Evolutionary conservation across 192 early-diverging fungal genomes (phyloP).

Genomic region (Thamnidium elegans): DNA sequence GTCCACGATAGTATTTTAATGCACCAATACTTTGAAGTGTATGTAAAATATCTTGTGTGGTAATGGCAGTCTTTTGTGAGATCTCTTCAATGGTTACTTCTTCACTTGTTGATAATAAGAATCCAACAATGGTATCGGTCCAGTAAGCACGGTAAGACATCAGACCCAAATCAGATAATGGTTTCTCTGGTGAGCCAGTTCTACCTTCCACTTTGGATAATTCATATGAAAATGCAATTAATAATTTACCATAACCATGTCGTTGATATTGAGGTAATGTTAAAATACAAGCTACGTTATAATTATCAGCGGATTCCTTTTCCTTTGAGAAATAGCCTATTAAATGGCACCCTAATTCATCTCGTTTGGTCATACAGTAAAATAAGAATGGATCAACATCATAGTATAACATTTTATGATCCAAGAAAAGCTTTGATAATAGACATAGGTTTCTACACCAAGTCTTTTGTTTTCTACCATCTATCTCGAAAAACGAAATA

Average conservation of each 20-base stretch:
- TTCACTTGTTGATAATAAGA: constrained; percentile 59
- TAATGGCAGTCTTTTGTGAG: constrained; percentile 79
- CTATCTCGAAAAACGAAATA: constrained; percentile 97
- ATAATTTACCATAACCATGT: constrained; percentile 88
- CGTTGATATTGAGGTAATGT: constrained; percentile 97
- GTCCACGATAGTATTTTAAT: constrained; percentile 88
- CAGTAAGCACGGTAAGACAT: constrained; percentile 95
- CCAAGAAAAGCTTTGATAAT: constrained; percentile 94
- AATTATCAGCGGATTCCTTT: constrained; percentile 93
- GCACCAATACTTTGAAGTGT: constrained; percentile 87
- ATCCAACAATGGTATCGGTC: constrained; percentile 83
- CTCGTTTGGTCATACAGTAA: constrained; percentile 90
- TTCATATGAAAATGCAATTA: constrained; percentile 98
- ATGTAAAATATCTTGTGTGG: constrained; percentile 85
- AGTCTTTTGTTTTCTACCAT: constrained; percentile 87
- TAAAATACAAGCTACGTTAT: constrained; percentile 98
- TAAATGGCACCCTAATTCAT: constrained; percentile 83
- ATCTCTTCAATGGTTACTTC: constrained; percentile 92
- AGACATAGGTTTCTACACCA: constrained; percentile 97
- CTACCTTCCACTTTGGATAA: constrained; percentile 92
- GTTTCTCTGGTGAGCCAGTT: constrained; percentile 96
- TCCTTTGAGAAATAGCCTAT: constrained; percentile 99
- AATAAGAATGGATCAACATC: constrained; percentile 99
- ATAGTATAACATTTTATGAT: constrained; percentile 99
- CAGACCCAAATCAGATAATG: constrained; percentile 94